Evolutionary conservation across 345 rosid genomes (phyloP).

Genomic region (Raphanus raphanistrum): DNA sequence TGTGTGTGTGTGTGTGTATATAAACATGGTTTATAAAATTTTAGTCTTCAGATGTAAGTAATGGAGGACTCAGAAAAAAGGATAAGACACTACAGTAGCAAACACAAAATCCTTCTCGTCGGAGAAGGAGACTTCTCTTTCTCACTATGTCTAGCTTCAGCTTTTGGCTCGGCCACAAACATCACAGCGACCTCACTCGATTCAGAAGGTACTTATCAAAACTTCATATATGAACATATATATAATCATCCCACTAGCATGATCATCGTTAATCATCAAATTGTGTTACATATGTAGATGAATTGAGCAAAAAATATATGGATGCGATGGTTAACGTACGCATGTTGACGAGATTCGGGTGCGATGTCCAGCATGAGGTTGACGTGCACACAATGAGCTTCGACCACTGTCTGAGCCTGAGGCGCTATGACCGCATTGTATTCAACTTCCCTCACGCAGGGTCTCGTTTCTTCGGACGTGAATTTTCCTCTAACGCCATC

Average conservation of each 20-base stretch:
- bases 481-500: conserved; percentile 12
- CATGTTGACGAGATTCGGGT: conserved; percentile 21
- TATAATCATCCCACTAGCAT: not conserved
- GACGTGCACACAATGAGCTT: conserved; percentile 41
- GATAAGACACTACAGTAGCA: conserved; percentile 48
- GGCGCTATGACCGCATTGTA: conserved; percentile 43
- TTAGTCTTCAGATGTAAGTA: not conserved
- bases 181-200: conserved; percentile 60
- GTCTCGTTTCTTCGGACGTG: conserved; percentile 37
- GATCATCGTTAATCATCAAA: not conserved
- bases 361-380: conserved; percentile 39
- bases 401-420: conserved; percentile 14
- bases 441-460: conserved; percentile 53
- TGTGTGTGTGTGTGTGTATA: not conserved
- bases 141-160: conserved; percentile 50
- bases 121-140: conserved; percentile 75
- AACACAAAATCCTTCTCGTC: conserved; percentile 50
- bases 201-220: conserved; percentile 38
- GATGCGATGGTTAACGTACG: conserved; percentile 30
- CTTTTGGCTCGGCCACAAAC: conserved; percentile 60
- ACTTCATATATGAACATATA: not conserved
- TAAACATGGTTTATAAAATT: not conserved
- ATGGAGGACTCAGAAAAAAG: conserved; percentile 37
- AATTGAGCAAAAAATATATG: conserved; percentile 7
- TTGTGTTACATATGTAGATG: conserved; percentile 27